Evolutionary conservation across 2,329 filamentous ascomycete genomes (phyloP), one percentile per base, ranked within the genome.

Genomic region (Magnaporthiopsis rhizophila): DNA sequence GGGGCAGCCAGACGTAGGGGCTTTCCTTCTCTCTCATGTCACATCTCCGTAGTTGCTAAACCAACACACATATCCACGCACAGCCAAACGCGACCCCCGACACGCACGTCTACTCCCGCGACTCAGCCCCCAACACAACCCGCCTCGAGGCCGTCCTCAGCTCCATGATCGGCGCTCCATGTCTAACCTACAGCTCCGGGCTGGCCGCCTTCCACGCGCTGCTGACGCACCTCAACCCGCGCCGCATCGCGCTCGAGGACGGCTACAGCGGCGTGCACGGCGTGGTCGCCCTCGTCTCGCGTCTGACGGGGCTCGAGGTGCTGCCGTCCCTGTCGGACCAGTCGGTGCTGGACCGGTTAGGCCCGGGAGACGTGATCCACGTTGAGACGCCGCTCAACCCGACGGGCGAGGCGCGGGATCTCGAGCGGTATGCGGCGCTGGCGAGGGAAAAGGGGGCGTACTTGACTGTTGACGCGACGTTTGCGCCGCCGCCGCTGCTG

Each of bases 241-340:
- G 86, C 69, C 87, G 89, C 65, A 79, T 98, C 64, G 89, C 92
- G 69, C 92, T 98, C 68, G 88, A 88, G 53, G 87, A 83, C 21
- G 93, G 92, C 58, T 99, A 98, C 78, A 95, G 98, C 78, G 95
- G 95, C 70, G 96, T 91, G 76, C 92, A 97, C 75, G 92, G 91
- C 66, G 90, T 97, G 36, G 84, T 97, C 70, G 77, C 77, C 38
- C 78, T 98, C 64, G 82, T 96, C 68, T 77, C 83, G 65, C 90
- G 91, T 67, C 85, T 97, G 62, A 91, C 88, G 32, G 89, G 89
- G 0, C 84, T 96, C 32, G 77, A 88, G 73, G 83, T 89, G 68
- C 81, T 97, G 2, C 36, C 36, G 36, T 83, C 87, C 28, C 83
- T 98, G 18, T 84, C 89, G 70, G 65, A 67, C 65, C 68, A 69